Conservation (phyloP, 202 grass and related monocot species). For the Panicum virgatum region DNA sequence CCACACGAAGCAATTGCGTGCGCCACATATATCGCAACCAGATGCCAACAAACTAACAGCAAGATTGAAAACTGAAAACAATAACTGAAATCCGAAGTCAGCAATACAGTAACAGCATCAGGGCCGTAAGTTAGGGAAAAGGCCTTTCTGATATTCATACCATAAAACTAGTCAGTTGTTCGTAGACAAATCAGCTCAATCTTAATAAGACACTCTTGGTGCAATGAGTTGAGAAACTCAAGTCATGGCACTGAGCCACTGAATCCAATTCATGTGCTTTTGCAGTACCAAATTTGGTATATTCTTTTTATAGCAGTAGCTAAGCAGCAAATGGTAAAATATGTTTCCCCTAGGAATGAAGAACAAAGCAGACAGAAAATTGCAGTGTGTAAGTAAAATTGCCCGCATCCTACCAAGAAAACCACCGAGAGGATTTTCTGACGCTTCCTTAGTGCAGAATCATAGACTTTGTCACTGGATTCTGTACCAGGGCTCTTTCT, state of each 20-base stretch:
- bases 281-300: background rate
- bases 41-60: slow-evolving; percentile 7
- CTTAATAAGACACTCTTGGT: background rate
- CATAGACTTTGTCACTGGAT: slow-evolving; percentile 52
- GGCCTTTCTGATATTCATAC: background rate
- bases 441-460: slow-evolving; percentile 74
- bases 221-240: slow-evolving; percentile 7
- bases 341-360: background rate
- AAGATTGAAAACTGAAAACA: background rate
- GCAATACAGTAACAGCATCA: background rate
- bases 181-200: background rate
- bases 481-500: slow-evolving; percentile 51
- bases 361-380: background rate
- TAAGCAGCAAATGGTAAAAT: slow-evolving; percentile 15
- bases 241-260: background rate
- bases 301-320: background rate
- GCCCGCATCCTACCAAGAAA: slow-evolving; percentile 69
- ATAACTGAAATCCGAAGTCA: background rate
- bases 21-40: background rate
- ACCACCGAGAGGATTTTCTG: slow-evolving; percentile 89
- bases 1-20: background rate
- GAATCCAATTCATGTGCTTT: slow-evolving; percentile 16
- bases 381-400: slow-evolving; percentile 9
- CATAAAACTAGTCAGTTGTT: background rate
- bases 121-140: background rate